Conservation (phyloP, 2,329 filamentous ascomycete species). For the Aspergillus hortae region DNA sequence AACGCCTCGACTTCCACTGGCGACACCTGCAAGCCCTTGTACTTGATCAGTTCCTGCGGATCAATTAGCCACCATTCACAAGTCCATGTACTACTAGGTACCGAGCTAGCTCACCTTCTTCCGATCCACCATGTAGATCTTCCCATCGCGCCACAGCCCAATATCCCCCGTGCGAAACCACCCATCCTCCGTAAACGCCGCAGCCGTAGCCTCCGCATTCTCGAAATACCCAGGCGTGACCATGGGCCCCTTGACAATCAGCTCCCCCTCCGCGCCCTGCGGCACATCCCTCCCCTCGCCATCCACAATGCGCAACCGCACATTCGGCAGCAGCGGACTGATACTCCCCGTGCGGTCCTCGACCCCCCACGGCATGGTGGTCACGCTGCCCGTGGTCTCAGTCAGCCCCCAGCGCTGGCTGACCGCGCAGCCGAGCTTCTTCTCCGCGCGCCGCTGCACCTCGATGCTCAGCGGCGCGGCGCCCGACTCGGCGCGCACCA, state of each 20-base stretch:
- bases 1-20: constrained; percentile 14
- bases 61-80: not conserved
- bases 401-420: constrained; percentile 16
- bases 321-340: constrained; percentile 13
- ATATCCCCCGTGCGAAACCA: constrained; percentile 16
- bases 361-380: constrained; percentile 13
- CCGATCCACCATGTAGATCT: constrained; percentile 14
- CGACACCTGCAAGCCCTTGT: constrained; percentile 16
- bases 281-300: constrained; percentile 6
- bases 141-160: constrained; percentile 8
- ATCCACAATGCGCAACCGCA: constrained; percentile 11
- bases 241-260: constrained; percentile 13
- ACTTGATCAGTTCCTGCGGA: constrained; percentile 14
- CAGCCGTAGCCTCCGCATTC: constrained; percentile 10
- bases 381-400: constrained; percentile 14
- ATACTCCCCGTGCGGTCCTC: constrained; percentile 13
- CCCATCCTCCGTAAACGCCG: constrained; percentile 8
- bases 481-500: constrained; percentile 50
- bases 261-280: constrained; percentile 9
- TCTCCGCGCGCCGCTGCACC: constrained; percentile 49
- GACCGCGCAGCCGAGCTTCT: constrained; percentile 42
- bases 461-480: constrained; percentile 57
- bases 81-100: not conserved
- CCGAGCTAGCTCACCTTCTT: constrained; percentile 9
- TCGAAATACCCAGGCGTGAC: constrained; percentile 13